phyloP scores from a whole-genome alignment of 2,329 filamentous ascomycete species.

The Epichloe amarillans region DNA sequence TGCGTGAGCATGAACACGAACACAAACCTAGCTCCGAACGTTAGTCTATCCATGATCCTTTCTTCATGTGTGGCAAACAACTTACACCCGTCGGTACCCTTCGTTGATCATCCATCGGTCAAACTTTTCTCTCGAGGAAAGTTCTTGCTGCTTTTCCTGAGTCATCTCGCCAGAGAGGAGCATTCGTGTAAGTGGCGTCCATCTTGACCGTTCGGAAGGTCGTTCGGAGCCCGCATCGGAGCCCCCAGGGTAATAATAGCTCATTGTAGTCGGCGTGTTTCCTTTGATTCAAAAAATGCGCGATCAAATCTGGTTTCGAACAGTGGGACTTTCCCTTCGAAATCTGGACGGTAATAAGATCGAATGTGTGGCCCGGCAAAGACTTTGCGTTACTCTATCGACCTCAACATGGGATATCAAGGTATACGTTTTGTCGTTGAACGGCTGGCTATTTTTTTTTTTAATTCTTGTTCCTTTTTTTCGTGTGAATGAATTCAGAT shows the following conservation, averaged over 20 bases:
- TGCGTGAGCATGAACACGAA: conserved; percentile 62
- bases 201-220: conserved; percentile 60
- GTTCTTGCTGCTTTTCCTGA: conserved; percentile 53
- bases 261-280: conserved; percentile 12
- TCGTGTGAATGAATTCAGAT: background rate
- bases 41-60: background rate
- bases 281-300: conserved; percentile 1
- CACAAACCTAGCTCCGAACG: conserved; percentile 45
- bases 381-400: background rate
- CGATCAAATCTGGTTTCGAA: background rate
- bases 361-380: background rate
- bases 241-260: conserved; percentile 16
- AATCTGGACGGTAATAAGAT: background rate
- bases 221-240: conserved; percentile 12
- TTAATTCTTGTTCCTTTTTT: background rate
- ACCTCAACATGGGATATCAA: background rate
- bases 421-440: background rate
- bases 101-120: conserved; percentile 86
- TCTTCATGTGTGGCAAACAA: conserved; percentile 10
- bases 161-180: conserved; percentile 73
- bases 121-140: conserved; percentile 58
- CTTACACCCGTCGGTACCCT: conserved; percentile 67
- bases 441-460: background rate
- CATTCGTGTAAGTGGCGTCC: conserved; percentile 72
- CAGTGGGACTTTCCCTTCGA: too few relatives aligned